Evolutionary conservation across 352 stramenopile genomes (phyloP), one percentile per base, ranked within the genome.

Genomic region (Pythium aphanidermatum): DNA sequence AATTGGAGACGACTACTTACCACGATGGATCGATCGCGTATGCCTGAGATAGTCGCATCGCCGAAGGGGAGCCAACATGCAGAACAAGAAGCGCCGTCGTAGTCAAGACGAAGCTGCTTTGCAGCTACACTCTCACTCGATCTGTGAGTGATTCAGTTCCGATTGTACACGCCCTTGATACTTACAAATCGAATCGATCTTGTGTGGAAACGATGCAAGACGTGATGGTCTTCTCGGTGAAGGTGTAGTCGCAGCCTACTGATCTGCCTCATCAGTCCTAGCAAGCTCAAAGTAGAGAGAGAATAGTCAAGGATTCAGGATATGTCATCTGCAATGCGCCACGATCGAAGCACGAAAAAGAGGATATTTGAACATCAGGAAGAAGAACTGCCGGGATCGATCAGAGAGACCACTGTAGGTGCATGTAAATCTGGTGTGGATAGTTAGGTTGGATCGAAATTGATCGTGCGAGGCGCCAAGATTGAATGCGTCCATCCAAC

Each of bases 291-390:
- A 81, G 73, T 88, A n/a, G n/a, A n/a, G n/a, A n/a, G n/a, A n/a
- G n/a, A n/a, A n/a, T n/a, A n/a, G n/a, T n/a, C n/a, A n/a, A n/a
- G n/a, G n/a, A n/a, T n/a, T n/a, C n/a, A n/a, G n/a, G n/a, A n/a
- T n/a, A n/a, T n/a, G n/a, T n/a, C n/a, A n/a, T n/a, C n/a, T n/a
- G n/a, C n/a, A n/a, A n/a, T n/a, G n/a, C n/a, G n/a, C n/a, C 10
- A 9, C 12, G 10, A 48, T 21, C 10, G 24, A 29, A 51, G 9
- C 23, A 2, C 25, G 21, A 36, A 17, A 19, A 26, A 44, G 60
- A 82, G 72, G 76, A 88, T 88, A 88, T 88, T 86, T 84, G 60
- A 83, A 66, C 8, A 83, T 50, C 41, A 86, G 30, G 62, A 86
- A 88, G 51, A 83, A 66, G 19, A 72, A 62, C 40, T 83, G 60